Evolutionary conservation across 345 rosid species (phyloP), one percentile per base, ranked within the genome.

Genomic region (Geranium brycei): DNA sequence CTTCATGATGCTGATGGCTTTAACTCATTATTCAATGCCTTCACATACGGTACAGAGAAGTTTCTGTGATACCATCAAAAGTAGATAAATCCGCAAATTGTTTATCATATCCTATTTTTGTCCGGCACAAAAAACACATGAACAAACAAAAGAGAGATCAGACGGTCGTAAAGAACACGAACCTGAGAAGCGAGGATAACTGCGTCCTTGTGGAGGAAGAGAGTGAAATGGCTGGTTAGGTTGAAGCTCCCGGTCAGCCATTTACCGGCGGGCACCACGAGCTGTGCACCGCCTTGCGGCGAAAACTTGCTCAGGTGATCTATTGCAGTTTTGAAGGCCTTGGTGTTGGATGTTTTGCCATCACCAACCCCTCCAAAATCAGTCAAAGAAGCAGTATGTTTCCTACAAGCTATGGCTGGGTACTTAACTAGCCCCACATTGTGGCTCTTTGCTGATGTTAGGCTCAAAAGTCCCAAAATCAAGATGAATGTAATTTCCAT

Each of bases 311-410:
- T 79, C 23, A 92, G 79, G 60, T 86, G 72, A 14, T 76, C 72
- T 32, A 92, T 72, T 16, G 98, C 95, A 3, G 79, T 68, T 31
- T 80, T 72, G 59, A 92, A 92, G 13, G 89, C 97, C 28, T 74
- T 68, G 16, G 97, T 92, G 70, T 89, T 92, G 32, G 78, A 77
- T 35, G 91, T 92, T n/a, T 63, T 76, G 28, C 98, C 96, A 65
- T 92, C 97, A 1, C 90, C 90, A 10, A 86, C 91, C 5, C 85
- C 98, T 6, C 98, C 97, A 58, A 92, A 89, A 64, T 92, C 95
- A 19, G 82, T 78, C 51, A 92, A 51, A 4, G 83, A 74, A 12
- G 95, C 97, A 38, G 76, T 84, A 75, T 92, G 82, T 14, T 82
- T 84, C 11, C 98, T 83, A 75, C 96, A 87, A 7, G 76, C 77